These are phyloP conservation scores for Metschnikowia shivogae DNA, from an alignment of 805 yeast species.

Conservation along the genomic window DNA sequence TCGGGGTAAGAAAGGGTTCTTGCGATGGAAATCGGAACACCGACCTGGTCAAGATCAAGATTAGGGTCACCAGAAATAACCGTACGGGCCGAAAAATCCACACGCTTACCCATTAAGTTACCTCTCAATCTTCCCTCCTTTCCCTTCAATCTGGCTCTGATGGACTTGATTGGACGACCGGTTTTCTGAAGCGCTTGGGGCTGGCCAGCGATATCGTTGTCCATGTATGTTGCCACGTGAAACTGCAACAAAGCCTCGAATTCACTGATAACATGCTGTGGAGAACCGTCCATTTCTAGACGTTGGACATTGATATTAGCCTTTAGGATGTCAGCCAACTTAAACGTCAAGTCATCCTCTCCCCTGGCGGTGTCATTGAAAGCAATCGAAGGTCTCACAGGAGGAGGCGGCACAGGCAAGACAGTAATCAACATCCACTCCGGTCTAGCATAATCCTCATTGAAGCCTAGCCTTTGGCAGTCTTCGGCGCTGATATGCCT, in stretches of 20 bases:
- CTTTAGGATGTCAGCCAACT: slow-evolving; percentile 92
- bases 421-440: slow-evolving; percentile 98
- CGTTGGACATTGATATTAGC: slow-evolving; percentile 97
- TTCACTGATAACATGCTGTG: slow-evolving; percentile 96
- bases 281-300: slow-evolving; percentile 97
- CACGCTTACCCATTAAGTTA: slow-evolving; percentile 99
- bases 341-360: slow-evolving; percentile 97
- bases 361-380: slow-evolving; percentile 98
- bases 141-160: slow-evolving; percentile 99
- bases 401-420: slow-evolving; percentile 99
- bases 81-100: slow-evolving; percentile 97
- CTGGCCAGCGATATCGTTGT: slow-evolving; percentile 98
- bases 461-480: slow-evolving; percentile 77
- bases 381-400: slow-evolving; percentile 97
- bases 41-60: slow-evolving; percentile 95
- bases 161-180: slow-evolving; percentile 97
- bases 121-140: slow-evolving; percentile 99
- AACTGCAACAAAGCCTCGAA: slow-evolving; percentile 93
- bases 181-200: slow-evolving; percentile 98
- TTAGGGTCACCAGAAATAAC: slow-evolving; percentile 99
- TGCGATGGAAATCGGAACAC: slow-evolving; percentile 97
- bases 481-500: slow-evolving; percentile 87
- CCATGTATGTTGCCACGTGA: slow-evolving; percentile 99
- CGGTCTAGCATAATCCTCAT: slow-evolving; percentile 95
- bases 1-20: slow-evolving; percentile 95